Conservation (phyloP, 805 yeast genomes). For the Teunomyces panamensis region DNA sequence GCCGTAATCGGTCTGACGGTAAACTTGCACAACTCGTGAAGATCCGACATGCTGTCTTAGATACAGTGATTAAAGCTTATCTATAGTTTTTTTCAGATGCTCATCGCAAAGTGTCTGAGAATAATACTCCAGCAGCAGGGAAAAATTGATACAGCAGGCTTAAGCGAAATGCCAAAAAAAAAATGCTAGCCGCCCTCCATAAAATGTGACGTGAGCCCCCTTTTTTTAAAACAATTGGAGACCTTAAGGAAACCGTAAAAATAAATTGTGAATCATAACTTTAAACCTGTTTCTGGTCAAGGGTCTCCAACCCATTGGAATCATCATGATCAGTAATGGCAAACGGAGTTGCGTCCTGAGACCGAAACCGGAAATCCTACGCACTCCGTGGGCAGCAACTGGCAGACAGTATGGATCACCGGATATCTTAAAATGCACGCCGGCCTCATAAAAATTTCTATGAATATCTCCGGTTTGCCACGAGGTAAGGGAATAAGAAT, state of each 20-base stretch:
- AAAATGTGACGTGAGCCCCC: neutral
- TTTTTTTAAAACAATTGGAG: neutral
- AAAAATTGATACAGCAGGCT: neutral
- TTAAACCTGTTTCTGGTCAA: neutral
- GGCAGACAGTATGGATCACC: neutral
- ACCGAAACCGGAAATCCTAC: neutral
- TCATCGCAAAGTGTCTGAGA: neutral
- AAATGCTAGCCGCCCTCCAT: neutral
- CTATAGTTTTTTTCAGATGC: conserved; percentile 1
- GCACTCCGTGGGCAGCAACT: neutral
- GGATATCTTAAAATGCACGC: neutral
- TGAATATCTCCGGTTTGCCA: too few relatives aligned
- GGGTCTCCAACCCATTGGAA: neutral
- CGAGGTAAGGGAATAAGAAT: too few relatives aligned
- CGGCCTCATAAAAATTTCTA: neutral
- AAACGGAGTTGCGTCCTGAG: neutral
- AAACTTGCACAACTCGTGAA: conserved; percentile 62
- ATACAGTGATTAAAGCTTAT: neutral
- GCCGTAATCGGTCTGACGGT: conserved; percentile 47
- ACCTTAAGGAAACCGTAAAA: neutral
- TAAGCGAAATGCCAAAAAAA: neutral
- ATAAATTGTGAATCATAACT: neutral
- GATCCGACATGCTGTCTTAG: conserved; percentile 53
- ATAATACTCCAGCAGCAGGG: neutral
- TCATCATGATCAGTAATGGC: neutral